Base-by-base conservation (phyloP, 176 grass and related monocot genomes). In the bread wheat (Triticum aestivum) region DNA sequence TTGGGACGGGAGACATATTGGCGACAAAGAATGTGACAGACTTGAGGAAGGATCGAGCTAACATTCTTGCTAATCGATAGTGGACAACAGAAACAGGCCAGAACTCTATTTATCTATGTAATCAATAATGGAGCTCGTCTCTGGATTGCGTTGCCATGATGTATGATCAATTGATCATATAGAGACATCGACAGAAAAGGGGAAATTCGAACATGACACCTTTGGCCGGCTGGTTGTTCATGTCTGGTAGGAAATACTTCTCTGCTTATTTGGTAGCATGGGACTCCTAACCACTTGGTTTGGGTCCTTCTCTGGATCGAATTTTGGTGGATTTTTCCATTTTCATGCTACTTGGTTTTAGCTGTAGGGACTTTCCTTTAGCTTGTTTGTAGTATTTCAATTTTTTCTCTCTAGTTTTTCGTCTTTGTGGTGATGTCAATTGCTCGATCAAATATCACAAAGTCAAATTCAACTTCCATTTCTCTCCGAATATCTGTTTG, bases 141-240 rank as follows among this genome's bases (percentile, higher is more conserved):
- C 20, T 63, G 21, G 61, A 63, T 26, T 24, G 3, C 61, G 7
- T 26, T 24, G 20, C 61, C 14, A 54, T 54, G 51, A 6, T 54
- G 51, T 26, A 63, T 63, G 61, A 63, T 30, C 30, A 30, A 30
- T 30, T 30, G 30, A 30, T 63, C 56, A 27, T 74, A 74, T 42
- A 75, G 4, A 29, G 6, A 51, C 42, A 49, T 51, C 23, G 24
- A 51, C 13, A 49, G 29, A 75, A 74, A 75, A 26, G 24, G 61
- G 73, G 3, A 3, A 47, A 30, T 2, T 75, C 9, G 73, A 76
- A 54, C 73, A 76, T 76, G 73, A 76, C 73, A 76, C 45, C 3
- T 75, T 75, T 75, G 73, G 32, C 26, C 41, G 72, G 72, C 72
- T 51, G 72, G 41, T 75, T 75, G 73, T 75, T 75, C 73, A 30